Evolutionary conservation across 2,329 filamentous ascomycete species (phyloP), one percentile per base, ranked within the genome.

Genomic region (Penicillium brasilianum): DNA sequence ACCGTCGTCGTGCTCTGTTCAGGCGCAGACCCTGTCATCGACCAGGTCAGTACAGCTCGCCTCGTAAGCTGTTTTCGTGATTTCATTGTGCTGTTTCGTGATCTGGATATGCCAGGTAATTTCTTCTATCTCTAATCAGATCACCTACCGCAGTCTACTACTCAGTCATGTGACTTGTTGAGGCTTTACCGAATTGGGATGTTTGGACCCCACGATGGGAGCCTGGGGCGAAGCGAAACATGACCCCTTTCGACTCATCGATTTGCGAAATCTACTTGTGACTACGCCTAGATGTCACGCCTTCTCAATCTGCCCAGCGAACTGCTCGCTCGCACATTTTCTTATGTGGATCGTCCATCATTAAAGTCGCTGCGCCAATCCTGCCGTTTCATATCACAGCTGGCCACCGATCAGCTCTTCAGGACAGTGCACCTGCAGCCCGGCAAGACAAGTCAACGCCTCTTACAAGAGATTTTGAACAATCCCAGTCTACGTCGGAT

Each of bases 11-110:
- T 69, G 46, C 61, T 69, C 57, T 62, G 71, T 36, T 61, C 72
- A 43, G 70, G 67, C 46, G 63, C 72, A 59, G 56, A 57, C 18
- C 62, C 65, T n/a, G 73, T 65, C 30, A 52, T 62, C 16, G 73
- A 61, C 39, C 61, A 58, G 8, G 62, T 83, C 28, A 80, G n/a
- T n/a, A n/a, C n/a, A n/a, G n/a, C n/a, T n/a, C n/a, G n/a, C n/a
- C n/a, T n/a, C n/a, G n/a, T n/a, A n/a, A n/a, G n/a, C n/a, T n/a
- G n/a, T n/a, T n/a, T n/a, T n/a, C n/a, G n/a, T n/a, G n/a, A n/a
- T n/a, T n/a, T n/a, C n/a, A n/a, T n/a, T n/a, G n/a, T n/a, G n/a
- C n/a, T n/a, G n/a, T n/a, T n/a, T n/a, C n/a, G n/a, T n/a, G n/a
- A n/a, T n/a, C n/a, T n/a, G n/a, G n/a, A n/a, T n/a, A n/a, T n/a